phyloP scores from a whole-genome alignment of 129 eudicot genomes.

The Ambrosia artemisiifolia region DNA sequence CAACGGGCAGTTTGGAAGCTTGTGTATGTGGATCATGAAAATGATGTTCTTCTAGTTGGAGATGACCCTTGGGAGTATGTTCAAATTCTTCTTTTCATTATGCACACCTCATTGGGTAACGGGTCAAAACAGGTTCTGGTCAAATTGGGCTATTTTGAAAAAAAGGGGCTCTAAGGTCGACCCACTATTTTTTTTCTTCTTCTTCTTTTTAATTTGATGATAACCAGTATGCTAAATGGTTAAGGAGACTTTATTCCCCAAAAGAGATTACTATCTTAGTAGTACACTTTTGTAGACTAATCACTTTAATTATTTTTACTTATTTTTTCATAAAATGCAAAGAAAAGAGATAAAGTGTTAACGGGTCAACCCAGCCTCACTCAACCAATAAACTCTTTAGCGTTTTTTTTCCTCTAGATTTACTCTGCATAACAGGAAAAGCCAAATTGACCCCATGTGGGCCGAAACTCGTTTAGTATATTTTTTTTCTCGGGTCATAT shows the following conservation, averaged over 20 bases:
- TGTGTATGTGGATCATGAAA: slow-evolving; percentile 91
- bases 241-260: too few species aligned
- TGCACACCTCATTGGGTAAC: background rate
- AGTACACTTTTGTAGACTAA: too few species aligned
- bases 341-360: too few species aligned
- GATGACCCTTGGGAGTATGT: slow-evolving; percentile 99
- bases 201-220: background rate
- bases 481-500: background rate
- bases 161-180: background rate
- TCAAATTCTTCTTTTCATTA: background rate
- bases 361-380: too few species aligned
- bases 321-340: too few species aligned
- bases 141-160: background rate
- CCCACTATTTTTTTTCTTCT: background rate
- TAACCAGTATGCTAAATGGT: too few species aligned
- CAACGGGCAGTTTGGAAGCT: slow-evolving; percentile 90
- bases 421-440: too few species aligned
- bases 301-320: too few species aligned
- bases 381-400: too few species aligned
- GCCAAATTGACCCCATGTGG: background rate
- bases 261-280: too few species aligned
- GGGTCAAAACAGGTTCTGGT: background rate
- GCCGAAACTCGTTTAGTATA: background rate
- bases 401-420: too few species aligned
- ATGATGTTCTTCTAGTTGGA: slow-evolving; percentile 86